Conservation (phyloP, 2,329 filamentous ascomycete species). For the Ophioceras dolichostomum region DNA sequence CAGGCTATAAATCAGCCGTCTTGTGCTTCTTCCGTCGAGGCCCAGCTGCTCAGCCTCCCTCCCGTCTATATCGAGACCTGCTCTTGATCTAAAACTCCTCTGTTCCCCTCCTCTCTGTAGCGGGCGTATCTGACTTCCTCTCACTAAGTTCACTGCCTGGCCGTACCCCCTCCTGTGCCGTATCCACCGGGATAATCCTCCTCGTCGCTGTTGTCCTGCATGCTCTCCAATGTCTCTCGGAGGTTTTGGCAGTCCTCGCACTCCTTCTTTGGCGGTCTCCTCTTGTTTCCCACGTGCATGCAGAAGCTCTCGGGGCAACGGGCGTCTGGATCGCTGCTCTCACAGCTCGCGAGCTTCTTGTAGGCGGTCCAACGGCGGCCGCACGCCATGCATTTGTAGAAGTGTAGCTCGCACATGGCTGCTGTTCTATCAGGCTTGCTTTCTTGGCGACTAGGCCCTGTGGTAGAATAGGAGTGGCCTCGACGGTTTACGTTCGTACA, state of each 20-base stretch:
- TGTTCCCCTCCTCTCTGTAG: too few species aligned
- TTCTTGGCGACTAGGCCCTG: neutral
- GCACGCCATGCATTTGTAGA: constrained; percentile 18
- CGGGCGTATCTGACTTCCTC: too few species aligned
- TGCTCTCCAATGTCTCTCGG: constrained; percentile 15
- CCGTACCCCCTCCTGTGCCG: too few species aligned
- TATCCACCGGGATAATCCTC: too few species aligned
- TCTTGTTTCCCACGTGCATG: constrained; percentile 22
- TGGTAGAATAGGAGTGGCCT: neutral
- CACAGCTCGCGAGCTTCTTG: constrained; percentile 23
- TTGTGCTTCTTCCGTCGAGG: too few species aligned
- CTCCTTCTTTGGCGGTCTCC: constrained; percentile 17
- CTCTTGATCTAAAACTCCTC: too few species aligned
- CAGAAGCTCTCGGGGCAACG: constrained; percentile 20
- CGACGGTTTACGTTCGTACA: too few species aligned
- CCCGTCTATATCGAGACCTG: too few species aligned
- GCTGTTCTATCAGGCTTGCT: neutral
- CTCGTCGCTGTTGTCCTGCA: constrained; percentile 13
- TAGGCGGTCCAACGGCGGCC: constrained; percentile 17
- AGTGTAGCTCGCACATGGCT: constrained; percentile 24
- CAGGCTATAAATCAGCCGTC: too few species aligned
- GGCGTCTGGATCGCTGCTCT: constrained; percentile 15
- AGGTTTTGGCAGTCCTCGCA: constrained; percentile 17
- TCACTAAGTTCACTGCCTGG: too few species aligned
- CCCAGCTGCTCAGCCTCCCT: too few species aligned